Conservation (phyloP, 148 eudicot genomes). For the Salicornia ramosissima region DNA sequence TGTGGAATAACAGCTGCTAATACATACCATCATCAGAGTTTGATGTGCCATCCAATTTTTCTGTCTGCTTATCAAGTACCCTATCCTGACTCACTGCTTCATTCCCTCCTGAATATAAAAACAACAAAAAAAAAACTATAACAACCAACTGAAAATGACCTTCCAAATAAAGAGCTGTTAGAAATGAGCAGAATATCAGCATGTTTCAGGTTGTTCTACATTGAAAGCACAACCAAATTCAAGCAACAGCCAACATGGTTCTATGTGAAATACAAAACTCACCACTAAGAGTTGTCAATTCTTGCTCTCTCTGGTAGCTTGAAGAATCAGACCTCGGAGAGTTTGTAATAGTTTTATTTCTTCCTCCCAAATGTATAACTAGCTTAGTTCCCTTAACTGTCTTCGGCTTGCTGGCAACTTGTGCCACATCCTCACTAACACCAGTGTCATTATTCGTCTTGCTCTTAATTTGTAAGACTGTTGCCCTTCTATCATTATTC, state of each 20-base stretch:
- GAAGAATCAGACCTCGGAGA: slow-evolving; percentile 80
- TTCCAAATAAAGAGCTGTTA: neutral
- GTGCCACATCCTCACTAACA: slow-evolving; percentile 40
- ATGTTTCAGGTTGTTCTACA: neutral
- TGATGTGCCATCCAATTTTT: slow-evolving; percentile 31
- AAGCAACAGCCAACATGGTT: neutral
- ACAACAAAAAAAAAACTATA: slow-evolving; percentile 6
- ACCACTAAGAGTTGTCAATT: slow-evolving; percentile 51
- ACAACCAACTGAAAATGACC: neutral
- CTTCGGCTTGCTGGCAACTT: slow-evolving; percentile 39
- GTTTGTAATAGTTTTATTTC: slow-evolving; percentile 47
- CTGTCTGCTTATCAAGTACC: slow-evolving; percentile 21
- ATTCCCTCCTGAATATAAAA: slow-evolving; percentile 35
- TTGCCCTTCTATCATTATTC: slow-evolving; percentile 33
- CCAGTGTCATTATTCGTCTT: slow-evolving; percentile 33
- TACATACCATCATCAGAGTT: slow-evolving; percentile 39
- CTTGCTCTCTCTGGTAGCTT: slow-evolving; percentile 57
- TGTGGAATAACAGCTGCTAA: neutral
- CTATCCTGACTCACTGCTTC: slow-evolving; percentile 50
- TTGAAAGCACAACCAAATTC: neutral
- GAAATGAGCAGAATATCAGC: neutral
- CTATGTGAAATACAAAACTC: slow-evolving; percentile 17
- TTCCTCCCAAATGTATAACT: slow-evolving; percentile 85
- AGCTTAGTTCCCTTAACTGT: slow-evolving; percentile 65
- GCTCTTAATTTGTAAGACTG: slow-evolving; percentile 49